Evolutionary conservation across 352 stramenopile species (phyloP), one percentile per base, ranked within the genome.

Genomic region (Phytopythium montanum): DNA sequence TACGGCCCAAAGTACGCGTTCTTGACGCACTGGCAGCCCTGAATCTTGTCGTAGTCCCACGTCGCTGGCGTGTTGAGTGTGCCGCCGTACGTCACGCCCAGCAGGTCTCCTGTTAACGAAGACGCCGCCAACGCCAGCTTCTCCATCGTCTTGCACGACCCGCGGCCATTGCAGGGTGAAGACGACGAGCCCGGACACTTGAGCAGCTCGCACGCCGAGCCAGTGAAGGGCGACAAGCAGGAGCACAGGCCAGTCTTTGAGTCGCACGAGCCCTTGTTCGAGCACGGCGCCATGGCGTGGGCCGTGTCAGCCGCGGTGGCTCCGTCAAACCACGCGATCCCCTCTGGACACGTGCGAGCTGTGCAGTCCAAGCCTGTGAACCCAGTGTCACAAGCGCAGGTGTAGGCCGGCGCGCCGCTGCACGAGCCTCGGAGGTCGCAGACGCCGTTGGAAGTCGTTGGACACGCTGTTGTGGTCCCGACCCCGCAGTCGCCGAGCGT

Each of bases 31-130:
- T 82, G 70, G 60, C 92, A 98, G 38, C 86, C 87, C 57, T 97
- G 90, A 50, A 88, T 88, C 49, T 92, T 85, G 54, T 82, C 74
- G 48, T 72, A 75, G 61, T 98, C 92, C 92, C 92, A 98, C 12
- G 80, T 88, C 1, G 70, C 50, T 2, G 68, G 51, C 0, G 62
- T 75, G 60, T 90, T 89, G 48, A 81, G 55, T 21, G 76, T 88
- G n/a, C 71, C 62, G 7, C 79, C 81, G 56, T 93, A 91, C n/a
- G 76, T 84, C 39, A 85, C 52, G 4, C 83, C 76, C 12, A 81
- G 59, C 2, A 70, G 51, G 46, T 81, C 73, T 33, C 78, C 81
- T 26, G 84, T 68, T 4, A 52, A 36, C 23, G 67, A 66, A 5
- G 66, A 70, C 0, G 82, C 66, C 16, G 68, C 65, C 1, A 57